A percentile compares a stretch with the other conserved stretches of the same genome.
Conservation (phyloP, 1,284 basidiomycete species). For the Kalmanozyma brasiliensis region DNA sequence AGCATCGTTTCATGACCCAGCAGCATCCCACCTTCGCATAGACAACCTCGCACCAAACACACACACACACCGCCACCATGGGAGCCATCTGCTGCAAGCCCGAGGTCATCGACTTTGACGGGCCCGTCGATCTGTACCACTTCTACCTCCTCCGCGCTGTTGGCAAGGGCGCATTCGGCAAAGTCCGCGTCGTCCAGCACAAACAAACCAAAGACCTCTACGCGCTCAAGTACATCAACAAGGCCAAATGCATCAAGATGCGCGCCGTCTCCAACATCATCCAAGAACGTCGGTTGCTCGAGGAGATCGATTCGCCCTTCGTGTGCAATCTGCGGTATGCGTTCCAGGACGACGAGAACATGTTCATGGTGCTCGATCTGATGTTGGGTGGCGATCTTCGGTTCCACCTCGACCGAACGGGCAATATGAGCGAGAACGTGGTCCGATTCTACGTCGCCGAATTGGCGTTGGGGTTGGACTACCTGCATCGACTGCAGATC, state of each 20-base stretch:
- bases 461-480: conserved; percentile 83
- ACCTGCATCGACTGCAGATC: conserved; percentile 89
- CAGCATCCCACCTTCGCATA: not conserved
- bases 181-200: conserved; percentile 98
- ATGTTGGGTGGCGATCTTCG: conserved; percentile 95
- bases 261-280: conserved; percentile 96
- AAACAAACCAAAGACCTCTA: conserved; percentile 89
- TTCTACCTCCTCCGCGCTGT: conserved; percentile 93
- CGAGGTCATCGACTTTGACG: conserved; percentile 94
- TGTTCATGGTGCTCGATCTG: conserved; percentile 95
- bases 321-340: conserved; percentile 94
- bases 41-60: not conserved
- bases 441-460: conserved; percentile 93
- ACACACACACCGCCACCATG: conserved; percentile 70
- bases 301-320: conserved; percentile 91
- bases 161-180: conserved; percentile 97
- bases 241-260: conserved; percentile 94
- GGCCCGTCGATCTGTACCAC: conserved; percentile 95
- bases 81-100: conserved; percentile 85
- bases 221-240: conserved; percentile 99
- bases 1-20: no score
- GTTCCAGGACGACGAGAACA: conserved; percentile 97
- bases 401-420: conserved; percentile 87
- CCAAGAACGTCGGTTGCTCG: conserved; percentile 73
- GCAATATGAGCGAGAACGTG: conserved; percentile 79